Evolutionary conservation across 2,329 filamentous ascomycete genomes (phyloP).

Genomic region (Tolypocladium pustulatum): DNA sequence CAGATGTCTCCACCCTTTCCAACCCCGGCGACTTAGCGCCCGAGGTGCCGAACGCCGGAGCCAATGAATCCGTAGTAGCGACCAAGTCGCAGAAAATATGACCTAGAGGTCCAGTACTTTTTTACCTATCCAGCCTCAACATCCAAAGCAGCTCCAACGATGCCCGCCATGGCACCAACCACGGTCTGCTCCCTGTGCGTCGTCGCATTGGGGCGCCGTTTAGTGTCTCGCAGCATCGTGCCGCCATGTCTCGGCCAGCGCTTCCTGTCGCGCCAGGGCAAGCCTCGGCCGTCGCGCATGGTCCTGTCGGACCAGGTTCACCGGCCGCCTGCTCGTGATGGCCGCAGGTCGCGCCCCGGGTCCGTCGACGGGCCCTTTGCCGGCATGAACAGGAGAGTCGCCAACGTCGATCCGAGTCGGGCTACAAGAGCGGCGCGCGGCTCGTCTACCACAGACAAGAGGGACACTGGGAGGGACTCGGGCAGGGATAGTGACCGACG

Average conservation of each 20-base stretch:
- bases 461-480: conserved; percentile 5
- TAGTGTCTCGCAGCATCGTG: conserved; percentile 6
- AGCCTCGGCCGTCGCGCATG: conserved; percentile 42
- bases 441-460: neutral
- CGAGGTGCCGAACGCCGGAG: neutral
- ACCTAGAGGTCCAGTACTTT: neutral
- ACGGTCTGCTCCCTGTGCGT: conserved; percentile 10
- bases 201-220: conserved; percentile 4
- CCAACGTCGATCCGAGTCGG: conserved; percentile 22
- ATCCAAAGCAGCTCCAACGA: neutral
- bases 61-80: neutral
- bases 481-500: conserved; percentile 24
- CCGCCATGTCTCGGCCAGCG: conserved; percentile 25
- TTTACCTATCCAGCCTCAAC: neutral
- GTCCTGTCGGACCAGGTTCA: conserved; percentile 44
- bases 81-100: neutral
- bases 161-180: conserved; percentile 6
- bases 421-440: conserved; percentile 7
- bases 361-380: conserved; percentile 38
- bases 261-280: conserved; percentile 23
- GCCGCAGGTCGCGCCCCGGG: conserved; percentile 25
- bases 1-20: neutral
- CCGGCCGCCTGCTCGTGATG: conserved; percentile 23
- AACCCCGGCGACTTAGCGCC: neutral
- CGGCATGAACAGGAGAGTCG: conserved; percentile 45